These are phyloP conservation scores for Lachnellula suecica DNA, from an alignment of 2,329 filamentous ascomycete genomes.

Conservation along the genomic window DNA sequence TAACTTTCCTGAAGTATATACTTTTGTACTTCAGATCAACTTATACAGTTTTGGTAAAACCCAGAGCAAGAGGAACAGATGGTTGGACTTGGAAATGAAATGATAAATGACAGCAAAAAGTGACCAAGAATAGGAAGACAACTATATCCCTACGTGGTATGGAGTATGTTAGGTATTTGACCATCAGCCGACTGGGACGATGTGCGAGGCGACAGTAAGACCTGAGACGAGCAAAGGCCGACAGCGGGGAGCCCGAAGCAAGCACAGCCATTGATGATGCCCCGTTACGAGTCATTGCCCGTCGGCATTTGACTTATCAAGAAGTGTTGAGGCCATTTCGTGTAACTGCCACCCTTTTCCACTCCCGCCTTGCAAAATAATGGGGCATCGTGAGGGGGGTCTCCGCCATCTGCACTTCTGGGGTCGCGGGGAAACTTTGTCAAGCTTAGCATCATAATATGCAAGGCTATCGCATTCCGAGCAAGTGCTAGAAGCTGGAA, in stretches of 20 bases:
- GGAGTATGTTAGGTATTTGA: too few species aligned
- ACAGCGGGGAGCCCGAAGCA: too few species aligned
- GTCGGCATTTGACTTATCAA: neutral
- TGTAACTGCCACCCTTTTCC: neutral
- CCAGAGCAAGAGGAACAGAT: too few species aligned
- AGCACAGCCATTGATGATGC: too few species aligned
- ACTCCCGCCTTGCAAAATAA: neutral
- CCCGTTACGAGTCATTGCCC: neutral
- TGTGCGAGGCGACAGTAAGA: neutral
- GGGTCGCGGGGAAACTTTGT: neutral
- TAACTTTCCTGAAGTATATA: too few species aligned
- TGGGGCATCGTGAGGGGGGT: neutral
- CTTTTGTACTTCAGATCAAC: too few species aligned
- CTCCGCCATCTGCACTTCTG: too few species aligned
- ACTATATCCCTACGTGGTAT: too few species aligned
- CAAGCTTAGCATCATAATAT: neutral
- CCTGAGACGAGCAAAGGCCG: neutral
- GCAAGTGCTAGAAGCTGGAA: neutral
- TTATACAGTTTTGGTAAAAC: too few species aligned
- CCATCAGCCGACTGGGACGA: neutral
- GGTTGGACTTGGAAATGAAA: too few species aligned
- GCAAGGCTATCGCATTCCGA: neutral
- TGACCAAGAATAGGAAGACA: too few species aligned
- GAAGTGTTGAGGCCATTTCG: neutral
- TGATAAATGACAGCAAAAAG: too few species aligned